Evolutionary conservation across 2,329 filamentous ascomycete species (phyloP).

Genomic region (Fusarium sarcochroum): DNA sequence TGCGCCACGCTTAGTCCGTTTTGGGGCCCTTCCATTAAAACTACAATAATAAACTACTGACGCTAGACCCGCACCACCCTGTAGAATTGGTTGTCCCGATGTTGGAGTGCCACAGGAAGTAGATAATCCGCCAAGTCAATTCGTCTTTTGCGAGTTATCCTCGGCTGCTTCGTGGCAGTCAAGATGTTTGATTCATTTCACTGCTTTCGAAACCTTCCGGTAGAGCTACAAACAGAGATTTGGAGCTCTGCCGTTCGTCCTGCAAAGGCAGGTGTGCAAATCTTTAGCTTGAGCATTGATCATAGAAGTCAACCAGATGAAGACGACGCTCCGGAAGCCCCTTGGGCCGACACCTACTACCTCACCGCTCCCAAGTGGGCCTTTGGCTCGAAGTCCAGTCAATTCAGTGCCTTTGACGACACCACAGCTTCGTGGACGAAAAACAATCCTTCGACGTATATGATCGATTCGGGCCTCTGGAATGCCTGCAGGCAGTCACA

Average conservation of each 20-base stretch:
- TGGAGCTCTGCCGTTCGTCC: constrained; percentile 4
- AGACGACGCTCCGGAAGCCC: not conserved
- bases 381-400: not conserved
- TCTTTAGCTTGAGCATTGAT: not conserved
- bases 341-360: not conserved
- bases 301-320: not conserved
- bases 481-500: constrained; percentile 5
- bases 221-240: not conserved
- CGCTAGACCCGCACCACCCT: not conserved
- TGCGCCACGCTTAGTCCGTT: constrained; percentile 5
- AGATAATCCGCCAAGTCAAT: not conserved
- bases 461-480: constrained; percentile 6
- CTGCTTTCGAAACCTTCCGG: not conserved
- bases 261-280: not conserved
- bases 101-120: too few species aligned
- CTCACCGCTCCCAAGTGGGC: not conserved
- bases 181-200: constrained; percentile 4
- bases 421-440: not conserved
- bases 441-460: constrained; percentile 3
- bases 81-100: too few species aligned
- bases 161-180: not conserved
- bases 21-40: not conserved
- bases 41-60: not conserved
- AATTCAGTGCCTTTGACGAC: not conserved
- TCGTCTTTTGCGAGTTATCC: not conserved